Conservation (phyloP, 345 rosid genomes). For the Limnanthes douglasii region DNA sequence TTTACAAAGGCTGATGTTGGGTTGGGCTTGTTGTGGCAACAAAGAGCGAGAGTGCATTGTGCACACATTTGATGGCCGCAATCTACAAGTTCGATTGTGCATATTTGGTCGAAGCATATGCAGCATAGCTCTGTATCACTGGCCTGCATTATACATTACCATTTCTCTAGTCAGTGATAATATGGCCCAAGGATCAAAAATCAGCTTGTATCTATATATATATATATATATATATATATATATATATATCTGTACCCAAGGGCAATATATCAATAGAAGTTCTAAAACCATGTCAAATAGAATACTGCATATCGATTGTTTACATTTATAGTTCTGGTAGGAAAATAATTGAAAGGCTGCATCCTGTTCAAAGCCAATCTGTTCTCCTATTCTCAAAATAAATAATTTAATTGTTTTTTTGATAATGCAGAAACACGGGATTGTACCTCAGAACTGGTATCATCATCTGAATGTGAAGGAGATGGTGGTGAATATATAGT, state of each 20-base stretch:
- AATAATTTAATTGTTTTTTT: no score
- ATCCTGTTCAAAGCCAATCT: no score
- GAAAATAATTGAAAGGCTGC: not conserved
- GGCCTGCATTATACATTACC: constrained; percentile 27
- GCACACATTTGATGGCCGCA: constrained; percentile 99
- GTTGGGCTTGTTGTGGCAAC: constrained; percentile 97
- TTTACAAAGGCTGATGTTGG: constrained; percentile 47
- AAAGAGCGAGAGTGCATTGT: constrained; percentile 81
- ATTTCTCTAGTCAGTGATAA: no score
- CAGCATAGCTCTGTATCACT: constrained; percentile 81
- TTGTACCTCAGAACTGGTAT: not conserved
- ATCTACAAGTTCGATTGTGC: constrained; percentile 80
- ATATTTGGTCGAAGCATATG: constrained; percentile 93
- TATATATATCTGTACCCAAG: no score
- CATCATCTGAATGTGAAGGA: constrained; percentile 12
- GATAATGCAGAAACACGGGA: not conserved
- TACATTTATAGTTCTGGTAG: not conserved
- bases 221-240: no score
- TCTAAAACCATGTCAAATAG: constrained; percentile 7
- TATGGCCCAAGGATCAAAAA: no score
- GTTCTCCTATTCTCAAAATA: no score
- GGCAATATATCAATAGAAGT: no score
- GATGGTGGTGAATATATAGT: constrained; percentile 11
- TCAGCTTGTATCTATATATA: no score
- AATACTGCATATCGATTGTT: no score